These are phyloP conservation scores for Aspergillus proliferans DNA, from an alignment of 2,329 filamentous ascomycete species.

Conservation along the genomic window DNA sequence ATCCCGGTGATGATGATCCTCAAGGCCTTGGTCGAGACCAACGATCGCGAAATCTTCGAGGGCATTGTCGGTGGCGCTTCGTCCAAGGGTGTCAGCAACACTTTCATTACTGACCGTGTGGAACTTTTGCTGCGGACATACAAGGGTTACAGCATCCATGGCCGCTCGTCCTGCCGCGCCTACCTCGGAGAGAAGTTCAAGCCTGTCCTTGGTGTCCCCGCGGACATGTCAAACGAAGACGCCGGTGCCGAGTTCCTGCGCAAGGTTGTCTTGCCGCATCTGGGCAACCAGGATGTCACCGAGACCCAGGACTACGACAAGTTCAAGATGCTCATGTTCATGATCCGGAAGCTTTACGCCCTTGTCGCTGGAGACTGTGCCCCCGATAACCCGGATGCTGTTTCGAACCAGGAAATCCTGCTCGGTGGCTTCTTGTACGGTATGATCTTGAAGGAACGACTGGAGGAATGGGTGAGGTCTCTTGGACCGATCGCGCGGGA, in stretches of 20 bases:
- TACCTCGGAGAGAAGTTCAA: constrained; percentile 90
- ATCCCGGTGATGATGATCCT: constrained; percentile 94
- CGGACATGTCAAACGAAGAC: constrained; percentile 79
- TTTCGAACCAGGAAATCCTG: constrained; percentile 92
- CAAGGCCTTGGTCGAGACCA: constrained; percentile 91
- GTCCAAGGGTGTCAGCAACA: constrained; percentile 74
- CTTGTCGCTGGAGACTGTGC: constrained; percentile 88
- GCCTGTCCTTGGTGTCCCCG: constrained; percentile 74
- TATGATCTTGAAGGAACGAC: constrained; percentile 88
- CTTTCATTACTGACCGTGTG: constrained; percentile 89
- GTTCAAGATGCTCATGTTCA: constrained; percentile 88
- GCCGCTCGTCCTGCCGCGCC: constrained; percentile 70
- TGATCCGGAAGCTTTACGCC: constrained; percentile 92
- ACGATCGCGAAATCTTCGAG: constrained; percentile 93
- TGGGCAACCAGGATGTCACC: constrained; percentile 79
- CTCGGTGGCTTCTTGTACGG: constrained; percentile 90
- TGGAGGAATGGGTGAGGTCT: constrained; percentile 82
- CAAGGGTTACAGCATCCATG: constrained; percentile 82
- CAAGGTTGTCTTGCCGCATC: constrained; percentile 82
- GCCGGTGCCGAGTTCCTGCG: constrained; percentile 86
- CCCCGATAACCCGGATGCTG: constrained; percentile 91
- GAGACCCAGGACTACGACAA: constrained; percentile 83
- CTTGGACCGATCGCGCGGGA: constrained; percentile 50
- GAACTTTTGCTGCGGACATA: constrained; percentile 89
- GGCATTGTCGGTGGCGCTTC: constrained; percentile 73